Conservation (phyloP, 176 grass and related monocot genomes). For the Cenchrus americanus region DNA sequence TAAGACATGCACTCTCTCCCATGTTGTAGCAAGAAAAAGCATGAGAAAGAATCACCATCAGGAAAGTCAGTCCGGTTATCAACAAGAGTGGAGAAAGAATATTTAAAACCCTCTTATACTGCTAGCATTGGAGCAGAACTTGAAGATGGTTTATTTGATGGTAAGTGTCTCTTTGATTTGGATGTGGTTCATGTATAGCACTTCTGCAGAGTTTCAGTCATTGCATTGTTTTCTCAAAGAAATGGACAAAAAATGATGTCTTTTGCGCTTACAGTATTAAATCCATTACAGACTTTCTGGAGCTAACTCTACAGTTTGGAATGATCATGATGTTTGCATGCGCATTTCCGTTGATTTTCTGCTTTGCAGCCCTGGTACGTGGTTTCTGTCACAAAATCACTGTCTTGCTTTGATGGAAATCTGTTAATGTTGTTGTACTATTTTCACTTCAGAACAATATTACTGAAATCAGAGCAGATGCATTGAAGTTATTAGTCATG, state of each 20-base stretch:
- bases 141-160: constrained; percentile 99
- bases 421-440: constrained; percentile 3
- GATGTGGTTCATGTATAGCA: constrained; percentile 21
- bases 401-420: constrained; percentile 2
- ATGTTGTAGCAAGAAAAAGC: constrained; percentile 86
- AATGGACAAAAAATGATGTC: not conserved
- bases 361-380: constrained; percentile 90
- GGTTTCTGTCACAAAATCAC: not conserved
- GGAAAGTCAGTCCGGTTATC: constrained; percentile 66
- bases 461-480: constrained; percentile 96
- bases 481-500: constrained; percentile 90
- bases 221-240: constrained; percentile 7
- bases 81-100: constrained; percentile 97
- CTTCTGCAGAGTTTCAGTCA: not conserved
- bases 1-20: constrained; percentile 22
- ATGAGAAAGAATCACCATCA: constrained; percentile 73
- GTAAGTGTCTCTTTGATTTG: constrained; percentile 52
- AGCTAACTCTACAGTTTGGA: constrained; percentile 95
- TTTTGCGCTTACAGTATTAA: constrained; percentile 38
- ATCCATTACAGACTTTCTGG: constrained; percentile 74
- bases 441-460: constrained; percentile 72
- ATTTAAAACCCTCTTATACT: constrained; percentile 84
- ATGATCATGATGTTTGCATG: constrained; percentile 99
- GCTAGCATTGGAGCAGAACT: constrained; percentile 90
- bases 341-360: constrained; percentile 94